phyloP scores from a whole-genome alignment of 2,329 filamentous ascomycete genomes.

The Fusarium beomiforme region DNA sequence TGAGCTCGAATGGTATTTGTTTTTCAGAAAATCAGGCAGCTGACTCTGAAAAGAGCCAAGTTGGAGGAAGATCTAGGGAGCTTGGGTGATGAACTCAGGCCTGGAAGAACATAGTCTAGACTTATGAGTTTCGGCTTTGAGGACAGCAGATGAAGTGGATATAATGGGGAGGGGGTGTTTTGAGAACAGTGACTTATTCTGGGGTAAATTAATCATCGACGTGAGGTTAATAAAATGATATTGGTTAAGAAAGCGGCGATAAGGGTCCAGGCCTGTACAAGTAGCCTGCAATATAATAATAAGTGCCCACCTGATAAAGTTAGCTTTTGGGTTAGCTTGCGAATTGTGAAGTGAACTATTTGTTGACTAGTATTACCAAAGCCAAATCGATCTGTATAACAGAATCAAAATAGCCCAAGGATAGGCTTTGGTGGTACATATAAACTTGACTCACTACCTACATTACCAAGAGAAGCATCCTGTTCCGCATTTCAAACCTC shows the following conservation, averaged over 20 bases:
- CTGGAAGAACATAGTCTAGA: background rate
- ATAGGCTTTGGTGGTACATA: background rate
- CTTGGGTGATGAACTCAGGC: conserved; percentile 17
- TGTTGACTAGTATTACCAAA: background rate
- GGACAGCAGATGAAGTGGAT: background rate
- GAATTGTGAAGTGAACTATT: conserved; percentile 4
- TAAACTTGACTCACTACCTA: background rate
- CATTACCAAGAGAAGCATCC: background rate
- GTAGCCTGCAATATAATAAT: conserved; percentile 4
- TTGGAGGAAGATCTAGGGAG: conserved; percentile 30
- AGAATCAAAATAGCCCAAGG: background rate
- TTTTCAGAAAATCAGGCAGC: conserved; percentile 40
- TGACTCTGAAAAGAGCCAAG: conserved; percentile 12
- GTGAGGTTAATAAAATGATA: background rate
- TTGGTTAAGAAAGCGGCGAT: conserved; percentile 4
- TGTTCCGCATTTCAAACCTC: background rate
- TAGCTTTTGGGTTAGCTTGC: conserved; percentile 13
- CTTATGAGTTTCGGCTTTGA: background rate
- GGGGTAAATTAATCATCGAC: background rate
- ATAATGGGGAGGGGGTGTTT: background rate
- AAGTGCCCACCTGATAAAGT: conserved; percentile 34
- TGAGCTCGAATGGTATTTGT: conserved; percentile 59
- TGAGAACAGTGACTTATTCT: background rate
- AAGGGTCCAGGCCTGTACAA: conserved; percentile 17
- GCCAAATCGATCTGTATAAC: no score